A percentile compares a stretch with the other conserved stretches of the same genome.
These are phyloP conservation scores for Cephaloascus fragrans DNA, from an alignment of 805 yeast species.

Conservation along the genomic window DNA sequence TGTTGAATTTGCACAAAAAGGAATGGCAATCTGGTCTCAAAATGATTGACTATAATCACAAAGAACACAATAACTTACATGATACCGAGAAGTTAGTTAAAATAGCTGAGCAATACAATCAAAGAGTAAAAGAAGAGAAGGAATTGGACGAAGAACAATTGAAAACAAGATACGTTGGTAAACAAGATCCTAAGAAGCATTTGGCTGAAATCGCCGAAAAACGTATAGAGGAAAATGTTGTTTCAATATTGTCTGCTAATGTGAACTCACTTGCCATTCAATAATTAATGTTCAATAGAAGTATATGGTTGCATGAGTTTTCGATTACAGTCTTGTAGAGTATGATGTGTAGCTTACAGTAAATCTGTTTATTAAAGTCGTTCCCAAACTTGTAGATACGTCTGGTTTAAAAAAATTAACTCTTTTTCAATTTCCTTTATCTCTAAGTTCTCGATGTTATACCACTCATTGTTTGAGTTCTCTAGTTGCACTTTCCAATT, in stretches of 20 bases:
- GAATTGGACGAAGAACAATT: slow-evolving; percentile 81
- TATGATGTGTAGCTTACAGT: too few species aligned
- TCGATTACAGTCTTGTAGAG: too few species aligned
- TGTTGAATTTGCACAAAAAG: slow-evolving; percentile 85
- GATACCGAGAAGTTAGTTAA: slow-evolving; percentile 74
- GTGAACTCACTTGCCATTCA: slow-evolving; percentile 87
- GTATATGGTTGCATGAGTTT: too few species aligned
- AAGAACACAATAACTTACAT: slow-evolving; percentile 66
- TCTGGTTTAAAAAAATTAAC: slow-evolving; percentile 50
- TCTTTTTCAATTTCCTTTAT: slow-evolving; percentile 42
- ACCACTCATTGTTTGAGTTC: slow-evolving; percentile 37
- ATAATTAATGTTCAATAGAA: too few species aligned
- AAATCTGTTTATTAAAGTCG: slow-evolving; percentile 8
- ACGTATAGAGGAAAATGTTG: slow-evolving; percentile 83
- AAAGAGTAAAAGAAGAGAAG: slow-evolving; percentile 86
- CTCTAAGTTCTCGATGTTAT: slow-evolving; percentile 43
- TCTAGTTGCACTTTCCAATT: slow-evolving; percentile 45
- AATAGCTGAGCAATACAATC: slow-evolving; percentile 82
- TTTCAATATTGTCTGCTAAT: slow-evolving; percentile 77
- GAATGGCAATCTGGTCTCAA: slow-evolving; percentile 92
- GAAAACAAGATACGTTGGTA: slow-evolving; percentile 94
- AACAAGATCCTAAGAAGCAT: slow-evolving; percentile 98
- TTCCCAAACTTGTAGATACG: slow-evolving; percentile 64
- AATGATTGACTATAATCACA: slow-evolving; percentile 64
- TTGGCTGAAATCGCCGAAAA: slow-evolving; percentile 79